Conservation (phyloP, 2,329 filamentous ascomycete genomes). For the Fusarium sambucinum region DNA sequence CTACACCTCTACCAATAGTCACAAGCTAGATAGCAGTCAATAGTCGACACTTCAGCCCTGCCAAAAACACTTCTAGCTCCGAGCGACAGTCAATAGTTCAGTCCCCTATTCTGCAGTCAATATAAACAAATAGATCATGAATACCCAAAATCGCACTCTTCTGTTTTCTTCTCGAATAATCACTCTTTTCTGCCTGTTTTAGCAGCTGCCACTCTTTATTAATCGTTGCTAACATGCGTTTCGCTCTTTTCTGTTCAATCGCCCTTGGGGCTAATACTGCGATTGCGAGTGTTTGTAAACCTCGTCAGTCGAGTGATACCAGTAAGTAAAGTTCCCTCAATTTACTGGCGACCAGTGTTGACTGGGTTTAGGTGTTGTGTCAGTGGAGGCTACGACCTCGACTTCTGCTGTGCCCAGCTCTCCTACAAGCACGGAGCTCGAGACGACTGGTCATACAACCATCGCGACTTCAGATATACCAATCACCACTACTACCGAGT, state of each 20-base stretch:
- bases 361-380: accelerated
- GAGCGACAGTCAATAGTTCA: neutral
- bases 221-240: neutral
- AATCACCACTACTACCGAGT: neutral
- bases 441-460: neutral
- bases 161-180: accelerated
- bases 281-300: neutral
- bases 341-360: neutral
- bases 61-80: neutral
- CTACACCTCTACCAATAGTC: neutral
- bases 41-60: neutral
- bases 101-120: neutral
- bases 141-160: neutral
- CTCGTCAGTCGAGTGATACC: neutral
- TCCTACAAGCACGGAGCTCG: neutral
- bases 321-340: neutral
- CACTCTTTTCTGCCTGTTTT: neutral
- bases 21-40: neutral
- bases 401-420: neutral
- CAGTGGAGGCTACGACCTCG: neutral
- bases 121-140: neutral
- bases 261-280: neutral
- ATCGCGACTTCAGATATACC: neutral
- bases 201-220: neutral
- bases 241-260: neutral